Base-by-base conservation (phyloP, 2,329 filamentous ascomycete species). In the Daldinia eschscholtzii region DNA sequence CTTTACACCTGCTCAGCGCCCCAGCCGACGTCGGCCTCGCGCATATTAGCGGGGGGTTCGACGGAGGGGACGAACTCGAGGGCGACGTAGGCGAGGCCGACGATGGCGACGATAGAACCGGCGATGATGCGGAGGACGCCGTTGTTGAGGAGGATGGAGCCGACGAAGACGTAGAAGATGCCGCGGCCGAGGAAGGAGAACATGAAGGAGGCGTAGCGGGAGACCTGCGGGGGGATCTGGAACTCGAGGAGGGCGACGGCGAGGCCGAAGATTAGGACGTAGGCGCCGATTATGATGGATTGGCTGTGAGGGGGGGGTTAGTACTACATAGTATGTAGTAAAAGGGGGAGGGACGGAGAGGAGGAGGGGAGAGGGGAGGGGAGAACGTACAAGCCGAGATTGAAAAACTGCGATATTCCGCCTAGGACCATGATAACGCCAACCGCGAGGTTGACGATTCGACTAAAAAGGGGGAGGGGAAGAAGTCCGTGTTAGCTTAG, bases 131-230 rank as follows among this genome's bases (percentile, higher is more conserved):
- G 91, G 75, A 92, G 85, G 77, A 89, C 84, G 70, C 84, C 78
- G 72, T 86, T 81, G 74, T 93, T 89, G 64, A 98, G 88, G 65
- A 97, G 87, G 75, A 98, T 91, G 74, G 89, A 92, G 73, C 95
- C 96, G 76, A 97, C 86, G 82, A 99, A 98, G 82, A 98, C 88
- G 87, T 99, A 99, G 86, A 99, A 98, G 80, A 93, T 86, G 82
- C 96, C 96, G 79, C 96, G 94, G 70, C 96, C 96, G 75, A 98
- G 84, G 87, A 99, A 98, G 65, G 93, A 97, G 86, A 98, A 98
- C 82, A 98, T 91, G 86, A 99, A 99, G 10, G 93, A 97, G 61
- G 94, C 95, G 85, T 98, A 97, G 83, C 93, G 91, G 65, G 94
- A 92, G 61, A 97, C 87, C 80, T 97, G 94, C 67, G 94, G 93